Percentiles rank a stretch among this genome's conserved stretches.
phyloP scores from a whole-genome alignment of 2,329 filamentous ascomycete species.

The Epichloe hybrida region DNA sequence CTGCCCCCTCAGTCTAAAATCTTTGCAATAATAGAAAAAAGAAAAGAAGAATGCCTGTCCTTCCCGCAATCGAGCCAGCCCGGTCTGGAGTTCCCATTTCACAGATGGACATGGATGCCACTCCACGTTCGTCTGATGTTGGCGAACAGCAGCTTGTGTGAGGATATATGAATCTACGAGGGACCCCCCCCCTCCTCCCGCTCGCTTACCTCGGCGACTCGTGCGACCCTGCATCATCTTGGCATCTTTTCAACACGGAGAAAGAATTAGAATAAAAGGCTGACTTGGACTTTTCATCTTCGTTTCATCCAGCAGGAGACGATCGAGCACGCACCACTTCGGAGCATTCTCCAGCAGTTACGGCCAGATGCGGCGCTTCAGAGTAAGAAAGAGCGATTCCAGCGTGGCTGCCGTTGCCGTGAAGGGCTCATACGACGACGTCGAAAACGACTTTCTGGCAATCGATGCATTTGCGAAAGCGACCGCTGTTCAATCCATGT shows the following conservation, averaged over 20 bases:
- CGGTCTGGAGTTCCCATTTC: background rate
- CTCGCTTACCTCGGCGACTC: background rate
- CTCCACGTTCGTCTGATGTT: background rate
- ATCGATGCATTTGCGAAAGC: background rate
- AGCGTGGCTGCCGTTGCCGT: background rate
- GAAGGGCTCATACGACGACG: background rate
- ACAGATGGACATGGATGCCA: background rate
- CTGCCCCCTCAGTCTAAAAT: background rate
- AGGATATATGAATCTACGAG: background rate
- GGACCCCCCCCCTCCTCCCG: background rate
- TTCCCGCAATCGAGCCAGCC: constrained; percentile 2
- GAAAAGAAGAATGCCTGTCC: background rate
- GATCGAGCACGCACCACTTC: background rate
- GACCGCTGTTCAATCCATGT: background rate
- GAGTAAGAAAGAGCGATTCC: background rate
- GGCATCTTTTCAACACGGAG: background rate
- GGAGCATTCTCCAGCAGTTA: background rate
- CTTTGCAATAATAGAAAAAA: background rate
- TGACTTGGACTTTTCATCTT: background rate
- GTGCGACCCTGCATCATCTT: background rate
- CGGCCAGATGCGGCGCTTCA: background rate
- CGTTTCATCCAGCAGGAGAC: background rate
- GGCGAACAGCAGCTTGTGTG: background rate
- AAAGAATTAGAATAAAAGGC: background rate
- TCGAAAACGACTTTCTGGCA: background rate